Evolutionary conservation across 768 basidiomycete genomes (phyloP), one percentile per base, ranked within the genome.

Genomic region (Termitomyces titanicus): DNA sequence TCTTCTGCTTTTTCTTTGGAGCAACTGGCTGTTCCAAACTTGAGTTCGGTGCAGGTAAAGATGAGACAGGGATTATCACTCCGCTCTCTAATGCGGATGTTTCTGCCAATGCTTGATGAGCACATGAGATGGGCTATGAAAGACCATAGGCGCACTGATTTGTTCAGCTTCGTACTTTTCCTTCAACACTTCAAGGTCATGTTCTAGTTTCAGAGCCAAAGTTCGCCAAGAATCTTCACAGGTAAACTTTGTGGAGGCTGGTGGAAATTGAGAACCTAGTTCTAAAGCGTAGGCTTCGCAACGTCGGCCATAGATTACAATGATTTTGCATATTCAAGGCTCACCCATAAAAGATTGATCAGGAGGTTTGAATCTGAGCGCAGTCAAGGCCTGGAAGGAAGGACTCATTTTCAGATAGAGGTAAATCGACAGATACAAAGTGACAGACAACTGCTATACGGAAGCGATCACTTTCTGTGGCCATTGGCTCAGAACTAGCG

Each of bases 201-300:
- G 67, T 55, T 82, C 80, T 22, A 82, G 63, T 22, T 65, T 61
- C n/a, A 77, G 64, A 1, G 73, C 79, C 51, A 70, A 72, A 5
- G 61, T 67, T 43, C 72, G 72, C 80, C 80, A 81, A 27, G 61
- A 62, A 13, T 57, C 56, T 12, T 70, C 69, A 18, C 57, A 29
- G 39, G 53, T 59, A 45, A 63, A 57, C 29, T 65, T 55, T 37
- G 56, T 42, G 15, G 64, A 54, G 15, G 65, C 61, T 5, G 69
- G 42, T 18, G 69, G 63, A 60, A 80, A 78, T 29, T 55, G 63
- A 6, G 67, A 59, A 34, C 66, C 69, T 33, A 83, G 64, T 57
- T 79, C 73, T 12, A 77, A 67, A 22, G 77, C 68, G 64, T 78
- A 80, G 45, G 76, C 81, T 82, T 37, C 15, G 24, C n/a, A 33